These are phyloP conservation scores for Pythium plurisporium DNA, from an alignment of 352 stramenopile species.

Conservation along the genomic window DNA sequence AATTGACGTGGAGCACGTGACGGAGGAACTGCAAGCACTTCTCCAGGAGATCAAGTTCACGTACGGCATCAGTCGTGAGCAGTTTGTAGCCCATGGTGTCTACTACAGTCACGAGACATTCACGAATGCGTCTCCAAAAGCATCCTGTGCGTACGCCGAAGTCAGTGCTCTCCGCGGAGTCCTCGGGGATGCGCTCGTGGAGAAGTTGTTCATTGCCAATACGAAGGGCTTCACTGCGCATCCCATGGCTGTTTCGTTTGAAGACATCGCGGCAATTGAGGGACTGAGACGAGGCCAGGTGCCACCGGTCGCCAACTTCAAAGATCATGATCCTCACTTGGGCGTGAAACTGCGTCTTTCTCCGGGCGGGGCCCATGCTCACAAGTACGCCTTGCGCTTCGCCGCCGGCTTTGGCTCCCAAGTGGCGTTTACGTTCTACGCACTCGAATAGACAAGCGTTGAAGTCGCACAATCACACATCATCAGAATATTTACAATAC, in stretches of 20 bases:
- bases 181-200: slow-evolving; percentile 65
- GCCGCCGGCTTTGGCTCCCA: slow-evolving; percentile 95
- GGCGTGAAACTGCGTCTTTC: slow-evolving; percentile 52
- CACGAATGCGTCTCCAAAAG: slow-evolving; percentile 91
- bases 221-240: slow-evolving; percentile 95
- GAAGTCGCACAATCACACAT: background rate
- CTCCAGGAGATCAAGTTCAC: slow-evolving; percentile 85
- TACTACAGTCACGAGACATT: slow-evolving; percentile 98
- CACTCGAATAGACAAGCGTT: slow-evolving; percentile 47
- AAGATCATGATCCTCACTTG: slow-evolving; percentile 74
- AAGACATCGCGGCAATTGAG: slow-evolving; percentile 94
- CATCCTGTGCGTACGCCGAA: slow-evolving; percentile 95
- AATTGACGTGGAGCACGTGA: slow-evolving; percentile 92
- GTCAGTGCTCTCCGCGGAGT: slow-evolving; percentile 56
- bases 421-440: slow-evolving; percentile 95
- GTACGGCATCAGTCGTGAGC: slow-evolving; percentile 88
- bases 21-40: slow-evolving; percentile 89
- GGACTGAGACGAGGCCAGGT: slow-evolving; percentile 83
- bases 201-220: slow-evolving; percentile 84
- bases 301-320: slow-evolving; percentile 91
- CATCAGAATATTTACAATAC: slow-evolving; percentile 1
- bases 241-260: slow-evolving; percentile 96
- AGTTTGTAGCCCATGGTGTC: slow-evolving; percentile 91
- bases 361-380: slow-evolving; percentile 51
- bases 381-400: slow-evolving; percentile 94